Base-by-base conservation (phyloP, 2,329 filamentous ascomycete species). In the Diaporthe sp. region DNA sequence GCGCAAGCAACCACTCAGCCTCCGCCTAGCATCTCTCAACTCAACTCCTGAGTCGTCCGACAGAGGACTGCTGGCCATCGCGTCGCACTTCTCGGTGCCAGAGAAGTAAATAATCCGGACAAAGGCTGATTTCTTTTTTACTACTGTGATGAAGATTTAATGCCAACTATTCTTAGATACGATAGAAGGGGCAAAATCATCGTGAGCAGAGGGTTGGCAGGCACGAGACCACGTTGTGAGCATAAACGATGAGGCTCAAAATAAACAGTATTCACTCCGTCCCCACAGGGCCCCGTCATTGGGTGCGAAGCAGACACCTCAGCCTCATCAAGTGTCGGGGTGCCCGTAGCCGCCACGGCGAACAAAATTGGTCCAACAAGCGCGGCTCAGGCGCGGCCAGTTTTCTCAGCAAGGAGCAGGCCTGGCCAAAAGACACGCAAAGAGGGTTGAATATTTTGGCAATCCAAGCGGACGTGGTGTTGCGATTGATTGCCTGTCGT, bases 131-230 rank as follows among this genome's bases (percentile, higher is more conserved):
- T 12, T 13, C 22, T 8, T 44, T 17, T 34, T 34, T 7, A 62
- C 37, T 25, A 28, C 31, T 42, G 25, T 55, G 46, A 65, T 55
- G 10, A 65, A 37, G 49, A 53, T 10, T 46, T 13, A 46, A 53
- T 73, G 60, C 34, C 28, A 15, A 60, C 72, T 76, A 76, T 74
- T 74, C 75, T 74, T 71, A 39, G 62, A 67, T 44, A 71, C 68
- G 51, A 31, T 8, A 39, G 17, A 62, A n/a, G 73, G 34, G 9
- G 25, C 4, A 25, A 5, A 37, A 51, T 28, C 44, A 17, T 57
- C 34, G 46, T 37, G 31, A 53, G 57, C 34, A 55, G 19, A 53
- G 25, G 51, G 25, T 34, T 42, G 46, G 39, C 42, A 46, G 34
- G 58, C 58, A 65, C 58, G 22, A 22, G 55, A 57, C 44, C 71